These are phyloP conservation scores for Peziza echinospora DNA, from an alignment of 495 filamentous ascomycete species.

Conservation along the genomic window DNA sequence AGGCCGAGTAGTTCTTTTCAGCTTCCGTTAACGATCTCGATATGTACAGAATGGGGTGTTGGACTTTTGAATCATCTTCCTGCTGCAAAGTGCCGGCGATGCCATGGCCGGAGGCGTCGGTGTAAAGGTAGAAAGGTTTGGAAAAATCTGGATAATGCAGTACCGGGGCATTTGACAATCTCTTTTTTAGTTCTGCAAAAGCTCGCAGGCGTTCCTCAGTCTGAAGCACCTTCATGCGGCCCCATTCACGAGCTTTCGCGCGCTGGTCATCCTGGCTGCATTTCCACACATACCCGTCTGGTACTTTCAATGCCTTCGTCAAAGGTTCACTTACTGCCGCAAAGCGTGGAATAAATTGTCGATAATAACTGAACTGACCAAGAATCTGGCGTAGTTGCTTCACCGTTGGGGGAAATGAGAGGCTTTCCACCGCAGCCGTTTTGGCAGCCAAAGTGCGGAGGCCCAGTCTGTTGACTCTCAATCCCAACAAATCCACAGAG, in stretches of 20 bases:
- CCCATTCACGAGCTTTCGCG: not conserved
- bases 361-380: slow-evolving; percentile 2
- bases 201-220: not conserved
- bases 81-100: not conserved
- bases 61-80: not conserved
- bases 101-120: not conserved
- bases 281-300: too few relatives aligned
- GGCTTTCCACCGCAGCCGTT: not conserved
- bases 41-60: not conserved
- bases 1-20: not conserved
- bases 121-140: not conserved
- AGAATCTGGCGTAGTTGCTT: not conserved
- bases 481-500: not conserved
- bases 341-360: slow-evolving; percentile 1
- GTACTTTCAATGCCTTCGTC: not conserved
- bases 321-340: not conserved
- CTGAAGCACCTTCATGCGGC: not conserved
- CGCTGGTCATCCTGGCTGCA: not conserved
- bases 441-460: not conserved
- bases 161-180: not conserved
- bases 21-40: not conserved
- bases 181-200: not conserved
- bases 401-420: not conserved
- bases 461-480: not conserved
- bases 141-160: not conserved